Conservation (phyloP, 164 flowering plant species). For the Buxus sempervirens region DNA sequence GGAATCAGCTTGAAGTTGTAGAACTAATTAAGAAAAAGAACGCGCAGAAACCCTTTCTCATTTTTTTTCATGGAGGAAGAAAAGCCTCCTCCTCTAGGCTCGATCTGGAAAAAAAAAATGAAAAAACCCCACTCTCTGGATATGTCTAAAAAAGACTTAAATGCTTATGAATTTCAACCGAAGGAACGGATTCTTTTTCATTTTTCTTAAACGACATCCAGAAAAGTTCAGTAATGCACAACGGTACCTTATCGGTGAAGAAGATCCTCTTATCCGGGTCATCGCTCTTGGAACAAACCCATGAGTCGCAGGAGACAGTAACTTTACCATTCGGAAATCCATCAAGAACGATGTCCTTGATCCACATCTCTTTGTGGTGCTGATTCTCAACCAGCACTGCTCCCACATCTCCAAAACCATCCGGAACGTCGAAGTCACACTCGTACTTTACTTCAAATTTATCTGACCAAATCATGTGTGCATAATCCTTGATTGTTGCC, state of each 20-base stretch:
- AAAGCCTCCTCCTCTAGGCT: too few species aligned
- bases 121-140: too few species aligned
- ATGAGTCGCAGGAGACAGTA: conserved; percentile 40
- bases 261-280: conserved; percentile 50
- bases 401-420: conserved; percentile 51
- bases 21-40: not conserved
- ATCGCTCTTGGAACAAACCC: conserved; percentile 50
- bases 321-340: conserved; percentile 34
- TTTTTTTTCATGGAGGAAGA: too few species aligned
- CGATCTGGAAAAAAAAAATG: too few species aligned
- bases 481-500: conserved; percentile 29
- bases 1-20: not conserved
- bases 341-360: conserved; percentile 35
- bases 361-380: conserved; percentile 51
- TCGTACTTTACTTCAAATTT: conserved; percentile 31
- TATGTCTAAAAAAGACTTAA: too few species aligned
- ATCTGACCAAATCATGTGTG: conserved; percentile 12
- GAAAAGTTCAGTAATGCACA: not conserved
- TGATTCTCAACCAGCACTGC: conserved; percentile 53
- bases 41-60: too few species aligned
- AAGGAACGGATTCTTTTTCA: not conserved
- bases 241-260: conserved; percentile 49
- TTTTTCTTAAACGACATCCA: not conserved
- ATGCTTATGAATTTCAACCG: not conserved
- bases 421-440: conserved; percentile 29